Conservation (phyloP, 139 green algal genomes). For the Spirogloea muscicola region DNA sequence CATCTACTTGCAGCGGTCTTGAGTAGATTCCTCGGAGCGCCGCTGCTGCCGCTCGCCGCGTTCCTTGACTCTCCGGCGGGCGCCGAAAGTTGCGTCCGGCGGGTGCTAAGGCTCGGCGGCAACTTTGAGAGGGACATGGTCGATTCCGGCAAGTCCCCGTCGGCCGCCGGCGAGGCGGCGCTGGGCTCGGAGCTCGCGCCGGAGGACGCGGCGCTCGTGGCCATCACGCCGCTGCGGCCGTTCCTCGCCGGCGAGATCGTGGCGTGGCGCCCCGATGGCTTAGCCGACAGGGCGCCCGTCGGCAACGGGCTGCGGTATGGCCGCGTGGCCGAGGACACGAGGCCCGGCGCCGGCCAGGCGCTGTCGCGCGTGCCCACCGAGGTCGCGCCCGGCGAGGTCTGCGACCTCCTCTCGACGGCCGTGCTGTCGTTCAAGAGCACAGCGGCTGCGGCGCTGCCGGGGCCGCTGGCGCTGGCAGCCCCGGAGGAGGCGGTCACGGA, state of each 20-base stretch:
- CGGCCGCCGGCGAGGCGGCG: not conserved
- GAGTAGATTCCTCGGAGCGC: constrained; percentile 54
- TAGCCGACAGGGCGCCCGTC: not conserved
- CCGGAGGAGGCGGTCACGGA: too few species aligned
- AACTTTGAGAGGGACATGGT: not conserved
- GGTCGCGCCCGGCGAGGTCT: constrained; percentile 37
- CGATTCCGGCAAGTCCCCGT: not conserved
- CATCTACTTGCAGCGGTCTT: constrained; percentile 55
- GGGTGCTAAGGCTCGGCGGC: not conserved
- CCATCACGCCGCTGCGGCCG: constrained; percentile 56
- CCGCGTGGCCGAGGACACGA: constrained; percentile 50
- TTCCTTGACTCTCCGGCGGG: constrained; percentile 48
- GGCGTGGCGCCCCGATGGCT: not conserved
- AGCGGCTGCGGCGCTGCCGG: too few species aligned
- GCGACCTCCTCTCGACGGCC: constrained; percentile 52
- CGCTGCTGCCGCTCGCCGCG: constrained; percentile 58
- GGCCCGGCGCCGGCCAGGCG: constrained; percentile 29
- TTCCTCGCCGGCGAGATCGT: constrained; percentile 53
- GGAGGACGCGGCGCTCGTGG: constrained; percentile 52
- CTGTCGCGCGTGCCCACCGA: constrained; percentile 52
- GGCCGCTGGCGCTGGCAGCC: too few species aligned
- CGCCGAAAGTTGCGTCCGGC: not conserved
- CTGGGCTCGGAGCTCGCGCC: constrained; percentile 52
- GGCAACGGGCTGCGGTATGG: constrained; percentile 52
- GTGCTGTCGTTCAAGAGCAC: constrained; percentile 53